Conservation (phyloP, 192 early-diverging fungal species). For the Geranomyces michiganensis region DNA sequence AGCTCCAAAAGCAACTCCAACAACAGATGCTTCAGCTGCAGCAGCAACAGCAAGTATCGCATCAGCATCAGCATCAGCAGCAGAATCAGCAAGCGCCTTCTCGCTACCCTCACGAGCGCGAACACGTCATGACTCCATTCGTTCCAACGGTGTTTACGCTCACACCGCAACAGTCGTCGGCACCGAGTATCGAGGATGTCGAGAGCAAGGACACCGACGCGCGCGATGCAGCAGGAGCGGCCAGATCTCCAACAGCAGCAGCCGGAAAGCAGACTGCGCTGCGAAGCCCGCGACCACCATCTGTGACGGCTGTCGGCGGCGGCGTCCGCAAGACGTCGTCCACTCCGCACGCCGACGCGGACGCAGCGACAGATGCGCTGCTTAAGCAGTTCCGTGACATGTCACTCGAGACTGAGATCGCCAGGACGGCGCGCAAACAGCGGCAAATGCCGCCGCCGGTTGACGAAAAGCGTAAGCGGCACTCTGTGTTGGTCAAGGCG, state of each 20-base stretch:
- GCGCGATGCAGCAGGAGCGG: too few species aligned
- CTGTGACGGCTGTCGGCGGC: too few species aligned
- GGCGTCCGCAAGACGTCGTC: slow-evolving; percentile 2
- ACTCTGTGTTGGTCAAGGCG: slow-evolving; percentile 21
- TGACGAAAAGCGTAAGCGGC: background rate
- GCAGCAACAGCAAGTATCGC: background rate
- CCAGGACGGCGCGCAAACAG: background rate
- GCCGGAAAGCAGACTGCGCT: too few species aligned
- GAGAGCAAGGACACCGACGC: background rate
- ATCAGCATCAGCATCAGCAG: slow-evolving; percentile 8
- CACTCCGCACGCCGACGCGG: background rate
- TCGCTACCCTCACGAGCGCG: background rate
- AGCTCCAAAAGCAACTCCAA: background rate
- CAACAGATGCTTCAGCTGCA: background rate
- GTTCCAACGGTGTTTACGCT: slow-evolving; percentile 1
- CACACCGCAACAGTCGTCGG: slow-evolving; percentile 6
- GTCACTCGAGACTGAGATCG: slow-evolving; percentile 4
- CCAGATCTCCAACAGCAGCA: too few species aligned
- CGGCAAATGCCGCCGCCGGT: background rate
- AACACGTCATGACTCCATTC: slow-evolving; percentile 2
- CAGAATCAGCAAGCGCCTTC: background rate
- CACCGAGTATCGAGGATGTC: background rate
- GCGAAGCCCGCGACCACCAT: too few species aligned
- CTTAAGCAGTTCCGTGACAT: slow-evolving; percentile 19
- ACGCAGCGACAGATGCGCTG: slow-evolving; percentile 7